Base-by-base conservation (phyloP, 345 rosid genomes). In the Tarenaya hassleriana region DNA sequence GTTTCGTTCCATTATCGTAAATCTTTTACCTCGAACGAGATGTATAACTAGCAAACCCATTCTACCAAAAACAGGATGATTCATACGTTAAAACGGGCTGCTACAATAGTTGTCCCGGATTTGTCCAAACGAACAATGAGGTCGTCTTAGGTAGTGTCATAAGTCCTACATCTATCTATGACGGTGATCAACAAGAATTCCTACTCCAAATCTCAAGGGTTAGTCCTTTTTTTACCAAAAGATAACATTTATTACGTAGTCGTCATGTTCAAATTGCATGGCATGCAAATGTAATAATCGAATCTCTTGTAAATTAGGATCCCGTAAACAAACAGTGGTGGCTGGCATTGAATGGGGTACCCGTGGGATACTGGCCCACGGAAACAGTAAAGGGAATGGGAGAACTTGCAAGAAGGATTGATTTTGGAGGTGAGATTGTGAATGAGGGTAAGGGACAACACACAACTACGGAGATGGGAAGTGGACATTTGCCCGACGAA, bases 81-180 rank as follows among this genome's bases (percentile, higher is more conserved):
- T 79, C 84, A 12, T 83, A 83, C 44, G 69, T 56, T 70, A 77
- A 69, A 32, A 80, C 86, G 8, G 86, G 84, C 0, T 83, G 91
- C 67, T 83, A 83, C 64, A 83, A 83, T 68, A 80, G 77, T 11
- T 83, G 91, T 60, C 68, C 81, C 7, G 91, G 91, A 41, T 80
- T 83, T 56, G 74, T 83, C 71, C 86, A 83, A 10, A 77, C 69
- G 31, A 83, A 75, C 68, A 73, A 71, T 54, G 68, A 65, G 56
- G 69, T 69, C 43, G 80, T 78, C 5, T 65, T 83, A 62, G 91
- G 91, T 18, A n/a, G 91, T 82, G 24, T 73, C 75, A 59, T 77
- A 61, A 55, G 64, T 24, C 80, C 78, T 33, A 48, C 75, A 34
- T 80, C 85, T 20, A 59, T 41, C 21, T 73, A 51, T 50, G 61